Conservation (phyloP, 805 yeast genomes). For the Candida nonsorbophila region DNA sequence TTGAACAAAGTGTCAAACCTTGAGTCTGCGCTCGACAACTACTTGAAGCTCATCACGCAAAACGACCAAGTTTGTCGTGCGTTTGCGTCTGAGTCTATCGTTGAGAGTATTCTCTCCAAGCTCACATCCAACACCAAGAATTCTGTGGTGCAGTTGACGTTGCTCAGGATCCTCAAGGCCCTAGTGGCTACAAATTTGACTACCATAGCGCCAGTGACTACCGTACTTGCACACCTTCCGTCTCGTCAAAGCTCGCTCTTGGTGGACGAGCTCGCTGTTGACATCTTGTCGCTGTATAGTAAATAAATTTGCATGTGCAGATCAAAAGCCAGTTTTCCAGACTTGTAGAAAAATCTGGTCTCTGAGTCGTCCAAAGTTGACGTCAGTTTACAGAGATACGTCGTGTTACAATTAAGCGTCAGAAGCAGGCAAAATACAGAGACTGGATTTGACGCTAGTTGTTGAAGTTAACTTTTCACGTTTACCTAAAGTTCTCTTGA, state of each 20-base stretch:
- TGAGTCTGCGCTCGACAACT: constrained; percentile 38
- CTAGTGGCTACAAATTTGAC: too few species aligned
- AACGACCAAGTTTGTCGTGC: constrained; percentile 13
- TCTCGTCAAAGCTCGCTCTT: constrained; percentile 24
- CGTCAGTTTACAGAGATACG: too few species aligned
- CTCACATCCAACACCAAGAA: constrained; percentile 20
- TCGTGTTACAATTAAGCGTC: too few species aligned
- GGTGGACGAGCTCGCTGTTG: constrained; percentile 30
- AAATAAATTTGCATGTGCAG: not conserved
- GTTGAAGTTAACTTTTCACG: too few species aligned
- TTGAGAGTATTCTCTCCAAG: constrained; percentile 25
- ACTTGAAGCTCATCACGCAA: constrained; percentile 27
- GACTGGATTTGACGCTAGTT: too few species aligned
- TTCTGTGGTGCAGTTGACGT: constrained; percentile 33
- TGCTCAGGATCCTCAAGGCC: constrained; percentile 23
- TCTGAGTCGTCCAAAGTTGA: too few species aligned
- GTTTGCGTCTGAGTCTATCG: constrained; percentile 21
- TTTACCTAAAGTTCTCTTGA: too few species aligned
- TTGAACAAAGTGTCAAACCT: constrained; percentile 34
- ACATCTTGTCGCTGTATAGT: constrained; percentile 10
- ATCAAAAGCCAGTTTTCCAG: too few species aligned
- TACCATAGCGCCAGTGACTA: too few species aligned
- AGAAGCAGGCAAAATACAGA: too few species aligned
- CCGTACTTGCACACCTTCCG: constrained; percentile 5
- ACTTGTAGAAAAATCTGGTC: too few species aligned